Evolutionary conservation across 176 grass and related monocot species (phyloP).

Genomic region (Zea mays): Zm-B73-REFERENCE-NAM-5.0 NC_050096.1:204071001-204071500

Average conservation of each 20-base stretch:
- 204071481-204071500: slow-evolving; percentile 33
- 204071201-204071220: slow-evolving; percentile 48
- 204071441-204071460: too few species aligned
- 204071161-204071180: slow-evolving; percentile 24
- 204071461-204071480: slow-evolving; percentile 58
- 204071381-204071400: slow-evolving; percentile 39
- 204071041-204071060: background rate
- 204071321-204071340: slow-evolving; percentile 43
- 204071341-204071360: slow-evolving; percentile 47
- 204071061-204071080: background rate
- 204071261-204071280: slow-evolving; percentile 59
- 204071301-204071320: slow-evolving; percentile 43
- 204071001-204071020: background rate
- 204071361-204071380: slow-evolving; percentile 39
- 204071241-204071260: slow-evolving; percentile 42
- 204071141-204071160: slow-evolving; percentile 36
- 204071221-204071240: slow-evolving; percentile 41
- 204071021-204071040: background rate
- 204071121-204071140: slow-evolving; percentile 21
- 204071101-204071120: background rate
- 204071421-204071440: too few species aligned
- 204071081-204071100: background rate
- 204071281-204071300: slow-evolving; percentile 49
- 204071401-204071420: slow-evolving; percentile 61
- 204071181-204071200: background rate